phyloP scores from a whole-genome alignment of 2,329 filamentous ascomycete species.

The Penicillium vulpinum region DNA sequence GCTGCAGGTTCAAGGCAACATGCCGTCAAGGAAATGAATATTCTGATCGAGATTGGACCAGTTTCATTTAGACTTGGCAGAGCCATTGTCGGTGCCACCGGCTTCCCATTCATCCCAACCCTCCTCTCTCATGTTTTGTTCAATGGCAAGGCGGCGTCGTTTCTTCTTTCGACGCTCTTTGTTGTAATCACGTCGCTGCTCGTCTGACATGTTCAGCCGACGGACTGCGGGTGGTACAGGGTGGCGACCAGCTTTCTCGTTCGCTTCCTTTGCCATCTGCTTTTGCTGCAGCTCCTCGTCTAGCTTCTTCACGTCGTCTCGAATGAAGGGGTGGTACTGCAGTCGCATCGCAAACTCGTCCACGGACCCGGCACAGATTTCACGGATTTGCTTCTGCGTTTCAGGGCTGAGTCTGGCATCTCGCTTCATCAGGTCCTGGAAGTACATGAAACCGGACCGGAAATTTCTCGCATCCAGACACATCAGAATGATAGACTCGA shows the following conservation, averaged over 20 bases:
- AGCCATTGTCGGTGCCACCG: neutral
- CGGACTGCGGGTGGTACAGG: constrained; percentile 7
- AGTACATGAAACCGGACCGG: constrained; percentile 40
- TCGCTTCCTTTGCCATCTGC: neutral
- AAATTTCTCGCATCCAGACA: constrained; percentile 49
- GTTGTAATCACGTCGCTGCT: constrained; percentile 15
- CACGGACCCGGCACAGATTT: constrained; percentile 29
- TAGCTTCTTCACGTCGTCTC: constrained; percentile 8
- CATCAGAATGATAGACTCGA: constrained; percentile 61
- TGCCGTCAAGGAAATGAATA: neutral
- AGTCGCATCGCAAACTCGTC: constrained; percentile 34
- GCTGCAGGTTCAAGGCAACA: neutral
- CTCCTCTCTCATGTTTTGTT: constrained; percentile 19
- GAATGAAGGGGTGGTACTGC: constrained; percentile 32
- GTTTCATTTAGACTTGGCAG: constrained; percentile 3
- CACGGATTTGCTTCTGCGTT: constrained; percentile 29
- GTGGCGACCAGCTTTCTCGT: neutral
- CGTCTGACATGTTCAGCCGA: constrained; percentile 10
- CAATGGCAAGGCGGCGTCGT: constrained; percentile 21
- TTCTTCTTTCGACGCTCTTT: constrained; percentile 26
- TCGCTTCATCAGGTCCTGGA: constrained; percentile 38
- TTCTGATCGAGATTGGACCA: neutral
- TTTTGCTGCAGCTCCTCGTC: constrained; percentile 5
- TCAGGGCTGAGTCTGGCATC: constrained; percentile 28
- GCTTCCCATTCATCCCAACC: constrained; percentile 22